Evolutionary conservation across 306 rosid species (phyloP).

Genomic region (Cucurbita moschata): DNA sequence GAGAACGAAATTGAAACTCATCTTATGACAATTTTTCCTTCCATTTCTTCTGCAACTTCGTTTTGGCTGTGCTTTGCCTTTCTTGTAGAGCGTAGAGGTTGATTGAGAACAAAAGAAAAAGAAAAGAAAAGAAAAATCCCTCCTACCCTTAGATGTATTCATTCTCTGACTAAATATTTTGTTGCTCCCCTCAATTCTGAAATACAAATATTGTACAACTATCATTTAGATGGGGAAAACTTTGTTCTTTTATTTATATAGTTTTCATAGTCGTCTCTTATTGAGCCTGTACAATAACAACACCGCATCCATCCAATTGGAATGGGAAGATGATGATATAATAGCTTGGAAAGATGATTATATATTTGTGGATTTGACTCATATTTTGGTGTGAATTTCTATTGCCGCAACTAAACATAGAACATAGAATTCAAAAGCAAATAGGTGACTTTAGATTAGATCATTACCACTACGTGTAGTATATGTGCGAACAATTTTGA

Average conservation of each 20-base stretch:
- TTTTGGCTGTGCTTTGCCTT: background rate
- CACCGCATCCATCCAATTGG: background rate
- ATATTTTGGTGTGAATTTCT: too few relatives aligned
- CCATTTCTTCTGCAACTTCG: background rate
- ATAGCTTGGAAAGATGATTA: background rate
- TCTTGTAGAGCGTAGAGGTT: background rate
- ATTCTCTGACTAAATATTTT: background rate
- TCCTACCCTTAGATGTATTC: background rate
- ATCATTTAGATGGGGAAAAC: background rate
- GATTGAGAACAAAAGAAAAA: background rate
- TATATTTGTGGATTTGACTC: too few relatives aligned
- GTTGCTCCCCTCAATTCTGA: background rate
- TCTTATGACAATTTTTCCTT: constrained; percentile 5
- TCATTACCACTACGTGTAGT: too few relatives aligned
- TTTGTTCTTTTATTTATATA: background rate
- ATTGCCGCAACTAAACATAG: too few relatives aligned
- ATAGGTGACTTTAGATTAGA: too few relatives aligned
- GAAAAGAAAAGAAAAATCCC: background rate
- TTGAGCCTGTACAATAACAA: background rate
- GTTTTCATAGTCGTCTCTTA: background rate
- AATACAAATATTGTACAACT: background rate
- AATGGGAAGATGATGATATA: background rate
- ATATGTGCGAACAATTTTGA: too few relatives aligned
- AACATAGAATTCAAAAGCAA: too few relatives aligned
- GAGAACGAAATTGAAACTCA: constrained; percentile 60